Conservation (phyloP, 2,329 filamentous ascomycete species). For the Boeremia exigua region DNA sequence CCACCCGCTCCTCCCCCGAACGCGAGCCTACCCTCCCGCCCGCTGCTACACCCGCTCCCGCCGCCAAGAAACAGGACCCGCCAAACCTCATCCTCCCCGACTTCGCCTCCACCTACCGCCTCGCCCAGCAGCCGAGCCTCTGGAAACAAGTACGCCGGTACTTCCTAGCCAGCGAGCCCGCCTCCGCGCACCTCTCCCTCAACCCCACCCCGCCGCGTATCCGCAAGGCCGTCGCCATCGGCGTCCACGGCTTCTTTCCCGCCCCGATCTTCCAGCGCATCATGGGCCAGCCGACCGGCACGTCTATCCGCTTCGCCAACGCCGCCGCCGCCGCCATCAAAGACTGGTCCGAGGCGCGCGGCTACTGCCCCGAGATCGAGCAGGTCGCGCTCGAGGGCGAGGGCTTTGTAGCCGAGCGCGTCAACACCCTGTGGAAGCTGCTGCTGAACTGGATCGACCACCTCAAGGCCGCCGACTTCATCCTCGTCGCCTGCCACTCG, state of each 20-base stretch:
- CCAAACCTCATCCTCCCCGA: slow-evolving; percentile 73
- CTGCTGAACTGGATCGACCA: slow-evolving; percentile 94
- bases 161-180: slow-evolving; percentile 58
- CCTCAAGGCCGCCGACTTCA: slow-evolving; percentile 84
- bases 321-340: slow-evolving; percentile 84
- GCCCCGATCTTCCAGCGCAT: slow-evolving; percentile 86
- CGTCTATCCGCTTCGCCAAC: slow-evolving; percentile 90
- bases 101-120: slow-evolving; percentile 70
- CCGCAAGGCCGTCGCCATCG: slow-evolving; percentile 87
- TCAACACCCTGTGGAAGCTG: slow-evolving; percentile 92
- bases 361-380: slow-evolving; percentile 81
- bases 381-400: slow-evolving; percentile 95
- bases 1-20: slow-evolving; percentile 36
- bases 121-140: slow-evolving; percentile 53
- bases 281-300: slow-evolving; percentile 93
- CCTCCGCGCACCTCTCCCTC: slow-evolving; percentile 72
- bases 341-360: slow-evolving; percentile 74
- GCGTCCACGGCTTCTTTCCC: slow-evolving; percentile 93
- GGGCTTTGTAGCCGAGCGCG: slow-evolving; percentile 86
- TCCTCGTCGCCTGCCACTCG: slow-evolving; percentile 91
- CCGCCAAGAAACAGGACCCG: slow-evolving; percentile 44
- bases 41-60: slow-evolving; percentile 31
- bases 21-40: slow-evolving; percentile 35
- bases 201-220: slow-evolving; percentile 73
- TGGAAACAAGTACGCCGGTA: slow-evolving; percentile 52